Conservation (phyloP, 75 land plant species). For the Adiantum capillusveneris region DNA sequence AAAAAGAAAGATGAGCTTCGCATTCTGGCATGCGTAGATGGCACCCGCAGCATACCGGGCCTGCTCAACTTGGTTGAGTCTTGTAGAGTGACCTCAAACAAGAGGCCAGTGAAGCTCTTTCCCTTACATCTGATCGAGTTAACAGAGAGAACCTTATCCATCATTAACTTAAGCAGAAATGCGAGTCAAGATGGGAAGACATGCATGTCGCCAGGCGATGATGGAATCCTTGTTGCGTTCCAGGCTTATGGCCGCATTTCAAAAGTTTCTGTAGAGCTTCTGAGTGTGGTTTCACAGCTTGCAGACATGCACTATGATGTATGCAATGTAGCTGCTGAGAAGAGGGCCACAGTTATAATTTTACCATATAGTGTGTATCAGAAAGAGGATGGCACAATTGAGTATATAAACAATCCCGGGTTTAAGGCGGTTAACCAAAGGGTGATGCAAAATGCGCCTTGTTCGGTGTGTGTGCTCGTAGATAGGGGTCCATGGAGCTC, state of each 20-base stretch:
- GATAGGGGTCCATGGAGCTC: conserved; percentile 10
- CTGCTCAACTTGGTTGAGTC: conserved; percentile 42
- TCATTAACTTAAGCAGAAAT: background rate
- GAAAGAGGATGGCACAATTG: conserved; percentile 45
- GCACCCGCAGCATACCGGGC: conserved; percentile 35
- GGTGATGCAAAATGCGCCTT: conserved; percentile 50
- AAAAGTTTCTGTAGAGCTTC: conserved; percentile 29
- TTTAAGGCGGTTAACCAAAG: conserved; percentile 40
- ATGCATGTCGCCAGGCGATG: no score
- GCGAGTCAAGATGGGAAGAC: conserved; percentile 2
- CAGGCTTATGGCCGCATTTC: conserved; percentile 20
- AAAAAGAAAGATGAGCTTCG: conserved; percentile 36
- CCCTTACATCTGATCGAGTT: conserved; percentile 59
- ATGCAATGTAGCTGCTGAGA: conserved; percentile 47
- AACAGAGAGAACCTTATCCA: conserved; percentile 21
- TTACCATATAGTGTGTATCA: conserved; percentile 26
- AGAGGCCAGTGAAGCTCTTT: conserved; percentile 22
- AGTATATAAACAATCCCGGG: conserved; percentile 35
- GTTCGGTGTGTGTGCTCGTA: conserved; percentile 40
- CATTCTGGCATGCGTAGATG: conserved; percentile 45
- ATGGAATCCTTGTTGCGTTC: conserved; percentile 7
- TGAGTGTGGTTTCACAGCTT: conserved; percentile 34
- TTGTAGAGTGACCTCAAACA: conserved; percentile 10
- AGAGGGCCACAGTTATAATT: conserved; percentile 30
- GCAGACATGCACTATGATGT: conserved; percentile 53